These are phyloP conservation scores for Inga laurina DNA, from an alignment of 306 rosid species.

Conservation along the genomic window DNA sequence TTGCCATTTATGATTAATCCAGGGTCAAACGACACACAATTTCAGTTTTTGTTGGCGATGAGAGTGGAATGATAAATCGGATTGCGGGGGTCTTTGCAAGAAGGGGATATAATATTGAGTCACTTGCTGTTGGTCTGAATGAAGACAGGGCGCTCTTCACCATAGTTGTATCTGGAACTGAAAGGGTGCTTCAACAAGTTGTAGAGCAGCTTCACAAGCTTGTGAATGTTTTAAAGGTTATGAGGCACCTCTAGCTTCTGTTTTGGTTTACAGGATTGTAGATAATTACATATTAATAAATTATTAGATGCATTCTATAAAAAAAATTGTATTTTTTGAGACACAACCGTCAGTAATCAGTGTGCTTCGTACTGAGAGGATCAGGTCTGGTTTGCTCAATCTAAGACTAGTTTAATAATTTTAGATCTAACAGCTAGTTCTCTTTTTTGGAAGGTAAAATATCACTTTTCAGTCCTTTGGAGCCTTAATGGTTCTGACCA, in stretches of 20 bases:
- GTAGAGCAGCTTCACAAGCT: conserved; percentile 81
- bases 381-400: not conserved
- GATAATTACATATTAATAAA: not conserved
- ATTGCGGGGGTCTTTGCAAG: conserved; percentile 82
- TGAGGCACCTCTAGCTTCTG: not conserved
- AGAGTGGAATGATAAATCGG: conserved; percentile 85
- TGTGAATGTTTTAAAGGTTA: conserved; percentile 69
- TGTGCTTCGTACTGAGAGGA: not conserved
- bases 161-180: conserved; percentile 72
- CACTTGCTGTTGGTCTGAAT: conserved; percentile 83
- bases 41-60: conserved; percentile 86
- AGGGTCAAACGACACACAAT: conserved; percentile 75
- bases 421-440: not conserved
- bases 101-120: conserved; percentile 81
- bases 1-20: not conserved
- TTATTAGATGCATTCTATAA: not conserved
- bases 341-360: not conserved
- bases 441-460: not conserved
- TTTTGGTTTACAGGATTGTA: not conserved
- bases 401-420: not conserved
- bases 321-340: not conserved
- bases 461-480: not conserved
- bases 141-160: conserved; percentile 78
- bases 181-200: conserved; percentile 63
- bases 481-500: not conserved